Base-by-base conservation (phyloP, 352 stramenopile species). In the Phytophthora ramorum region DNA sequence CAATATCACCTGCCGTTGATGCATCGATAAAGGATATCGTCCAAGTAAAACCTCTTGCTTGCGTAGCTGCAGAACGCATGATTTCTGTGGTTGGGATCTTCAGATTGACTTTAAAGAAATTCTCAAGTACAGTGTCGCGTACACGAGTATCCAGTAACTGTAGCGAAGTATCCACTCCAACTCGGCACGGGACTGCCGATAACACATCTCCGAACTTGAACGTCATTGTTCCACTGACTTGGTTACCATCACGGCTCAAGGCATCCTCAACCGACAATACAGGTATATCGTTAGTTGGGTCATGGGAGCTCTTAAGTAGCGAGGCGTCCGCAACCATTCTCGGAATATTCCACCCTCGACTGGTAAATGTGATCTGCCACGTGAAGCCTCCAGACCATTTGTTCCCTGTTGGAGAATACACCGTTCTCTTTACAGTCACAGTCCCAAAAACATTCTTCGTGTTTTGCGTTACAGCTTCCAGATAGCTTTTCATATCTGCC, bases 311-410 rank as follows among this genome's bases (percentile, higher is more conserved):
- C 10, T 56, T 12, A 30, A 58, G 50, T 4, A 54, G 44, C 5
- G 50, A 12, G 1, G 9, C 26, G 19, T 71, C 61, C 6, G 76
- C 63, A 2, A 45, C 71, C 77, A 98, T 90, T 17, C 56, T 86
- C 3, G 93, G 95, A 48, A 98, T 90, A 63, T 98, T 84, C 69
- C 92, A 82, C 2, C 83, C 76, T 1, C 89, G 76, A 46, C 73
- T 86, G 2, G 79, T 83, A 56, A 98, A 99, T 19, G 94, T 97
- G 57, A 99, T 92, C 22, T 89, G 86, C 96, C 96, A 99, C 20
- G 87, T 90, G 61, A 97, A 98, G 2, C 93, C 92, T 14, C 96
- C 96, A 5, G 90, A 98, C 95, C 95, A 99, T 43, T 97, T 91
- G 53, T 83, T 82, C 2, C 71, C 81, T 12, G 89, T 85, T 6